Conservation (phyloP, 805 yeast genomes). For the Saccharomycopsis lassenensis region DNA sequence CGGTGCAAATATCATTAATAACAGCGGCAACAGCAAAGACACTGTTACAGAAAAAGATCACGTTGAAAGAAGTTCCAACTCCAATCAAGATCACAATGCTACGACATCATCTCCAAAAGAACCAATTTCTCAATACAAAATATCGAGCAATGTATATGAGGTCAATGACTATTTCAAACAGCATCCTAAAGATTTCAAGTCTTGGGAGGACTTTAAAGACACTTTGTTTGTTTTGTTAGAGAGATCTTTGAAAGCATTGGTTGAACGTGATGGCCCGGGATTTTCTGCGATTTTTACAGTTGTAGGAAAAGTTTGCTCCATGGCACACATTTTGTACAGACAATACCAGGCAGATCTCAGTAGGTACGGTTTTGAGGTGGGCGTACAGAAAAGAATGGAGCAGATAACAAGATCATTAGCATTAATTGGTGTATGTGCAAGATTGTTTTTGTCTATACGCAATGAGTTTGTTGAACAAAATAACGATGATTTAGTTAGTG, state of each 20-base stretch:
- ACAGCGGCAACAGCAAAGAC: too few relatives aligned
- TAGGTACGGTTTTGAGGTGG: conserved; percentile 34
- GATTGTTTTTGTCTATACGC: conserved; percentile 45
- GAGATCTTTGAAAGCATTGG: conserved; percentile 39
- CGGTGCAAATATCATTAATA: too few relatives aligned
- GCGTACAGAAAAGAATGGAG: conserved; percentile 39
- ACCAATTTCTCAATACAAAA: too few relatives aligned
- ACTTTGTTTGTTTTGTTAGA: conserved; percentile 38
- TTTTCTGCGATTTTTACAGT: conserved; percentile 44
- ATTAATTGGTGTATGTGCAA: conserved; percentile 54
- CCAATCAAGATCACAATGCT: conserved; percentile 1
- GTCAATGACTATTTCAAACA: conserved; percentile 40
- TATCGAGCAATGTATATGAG: conserved; percentile 12
- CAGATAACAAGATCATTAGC: conserved; percentile 45
- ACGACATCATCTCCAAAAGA: too few relatives aligned
- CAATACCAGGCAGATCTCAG: conserved; percentile 41
- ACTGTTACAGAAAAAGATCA: too few relatives aligned
- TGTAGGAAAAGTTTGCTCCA: conserved; percentile 40
- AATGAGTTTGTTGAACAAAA: too few relatives aligned
- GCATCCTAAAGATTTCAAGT: conserved; percentile 46
- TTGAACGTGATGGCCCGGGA: conserved; percentile 37
- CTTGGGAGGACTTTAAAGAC: conserved; percentile 48
- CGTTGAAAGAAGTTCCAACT: background rate
- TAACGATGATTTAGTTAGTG: too few relatives aligned
- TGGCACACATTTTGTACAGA: conserved; percentile 45